These are phyloP conservation scores for Malus domestica DNA, from an alignment of 306 rosid genomes.

Conservation along the genomic window DNA sequence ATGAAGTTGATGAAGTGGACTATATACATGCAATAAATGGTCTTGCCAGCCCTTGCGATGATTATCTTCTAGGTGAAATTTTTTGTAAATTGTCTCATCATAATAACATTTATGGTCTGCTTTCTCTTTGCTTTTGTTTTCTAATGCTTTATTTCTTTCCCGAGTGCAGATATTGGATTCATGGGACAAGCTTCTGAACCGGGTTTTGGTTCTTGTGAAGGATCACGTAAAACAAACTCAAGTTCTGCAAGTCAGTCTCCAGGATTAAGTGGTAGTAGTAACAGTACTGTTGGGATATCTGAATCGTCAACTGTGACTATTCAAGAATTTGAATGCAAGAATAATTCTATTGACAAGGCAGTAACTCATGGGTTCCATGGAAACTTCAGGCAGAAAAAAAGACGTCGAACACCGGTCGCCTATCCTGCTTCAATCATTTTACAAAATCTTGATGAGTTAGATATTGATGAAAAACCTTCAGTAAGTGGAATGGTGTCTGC, in stretches of 20 bases:
- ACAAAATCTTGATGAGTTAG: conserved; percentile 29
- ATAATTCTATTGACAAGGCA: conserved; percentile 35
- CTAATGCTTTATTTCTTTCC: conserved; percentile 1
- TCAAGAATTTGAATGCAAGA: conserved; percentile 52
- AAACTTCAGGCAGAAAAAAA: conserved; percentile 36
- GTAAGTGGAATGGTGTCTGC: conserved; percentile 31
- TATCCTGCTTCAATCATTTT: conserved; percentile 34
- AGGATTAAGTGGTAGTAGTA: conserved; percentile 72
- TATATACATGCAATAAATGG: conserved; percentile 56
- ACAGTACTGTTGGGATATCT: conserved; percentile 47
- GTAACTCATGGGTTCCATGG: conserved; percentile 33
- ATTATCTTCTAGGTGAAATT: conserved; percentile 60
- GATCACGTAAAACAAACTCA: conserved; percentile 42
- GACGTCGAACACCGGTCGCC: conserved; percentile 43
- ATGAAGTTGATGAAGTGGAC: conserved; percentile 63
- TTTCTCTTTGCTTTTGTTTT: not conserved
- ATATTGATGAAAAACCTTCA: conserved; percentile 31
- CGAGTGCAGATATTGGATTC: conserved; percentile 57
- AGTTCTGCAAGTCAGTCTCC: conserved; percentile 70
- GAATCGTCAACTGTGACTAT: conserved; percentile 52
- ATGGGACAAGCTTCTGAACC: conserved; percentile 36
- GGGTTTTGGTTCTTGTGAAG: conserved; percentile 37
- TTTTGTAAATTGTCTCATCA: not conserved
- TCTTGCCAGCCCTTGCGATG: conserved; percentile 57
- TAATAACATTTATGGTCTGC: not conserved